phyloP scores from a whole-genome alignment of 78 protist genomes.

The Tieghemostelium lacteum region DNA sequence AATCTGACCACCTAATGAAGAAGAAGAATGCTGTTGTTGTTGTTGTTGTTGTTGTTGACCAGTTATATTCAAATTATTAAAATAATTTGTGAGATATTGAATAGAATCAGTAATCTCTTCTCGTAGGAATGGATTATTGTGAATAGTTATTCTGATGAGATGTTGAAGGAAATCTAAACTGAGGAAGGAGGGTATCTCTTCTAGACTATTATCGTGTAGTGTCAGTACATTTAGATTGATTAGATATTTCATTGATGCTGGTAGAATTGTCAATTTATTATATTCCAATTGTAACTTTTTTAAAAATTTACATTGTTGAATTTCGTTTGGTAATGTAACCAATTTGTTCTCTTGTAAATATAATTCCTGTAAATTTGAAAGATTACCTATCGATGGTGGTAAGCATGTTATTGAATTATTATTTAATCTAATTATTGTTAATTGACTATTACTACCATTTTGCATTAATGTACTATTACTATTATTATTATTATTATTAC shows the following conservation, averaged over 20 bases:
- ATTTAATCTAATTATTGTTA: slow-evolving; percentile 17
- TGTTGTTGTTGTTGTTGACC: too few species aligned
- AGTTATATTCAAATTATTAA: not conserved
- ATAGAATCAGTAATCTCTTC: slow-evolving; percentile 11
- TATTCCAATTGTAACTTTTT: slow-evolving; percentile 33
- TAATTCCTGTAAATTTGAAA: slow-evolving; percentile 8
- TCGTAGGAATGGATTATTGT: slow-evolving; percentile 28
- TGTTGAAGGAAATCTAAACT: slow-evolving; percentile 24
- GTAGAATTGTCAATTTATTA: slow-evolving; percentile 30
- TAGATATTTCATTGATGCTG: slow-evolving; percentile 14
- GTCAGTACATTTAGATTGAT: slow-evolving; percentile 29
- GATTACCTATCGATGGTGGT: slow-evolving; percentile 27
- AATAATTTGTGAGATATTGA: slow-evolving; percentile 1
- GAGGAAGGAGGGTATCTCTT: slow-evolving; percentile 40
- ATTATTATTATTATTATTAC: too few species aligned
- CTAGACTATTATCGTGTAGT: slow-evolving; percentile 53
- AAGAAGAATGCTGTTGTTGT: not conserved
- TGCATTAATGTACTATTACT: too few species aligned
- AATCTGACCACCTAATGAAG: not conserved
- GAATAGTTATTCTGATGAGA: slow-evolving; percentile 47
- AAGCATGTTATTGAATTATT: slow-evolving; percentile 34
- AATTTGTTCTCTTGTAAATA: slow-evolving; percentile 58
- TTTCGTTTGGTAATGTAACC: slow-evolving; percentile 38
- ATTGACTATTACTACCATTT: not conserved
- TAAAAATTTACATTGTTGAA: slow-evolving; percentile 1